Base-by-base conservation (phyloP, 139 green algal species). In the Zygnema cylindricum region DNA sequence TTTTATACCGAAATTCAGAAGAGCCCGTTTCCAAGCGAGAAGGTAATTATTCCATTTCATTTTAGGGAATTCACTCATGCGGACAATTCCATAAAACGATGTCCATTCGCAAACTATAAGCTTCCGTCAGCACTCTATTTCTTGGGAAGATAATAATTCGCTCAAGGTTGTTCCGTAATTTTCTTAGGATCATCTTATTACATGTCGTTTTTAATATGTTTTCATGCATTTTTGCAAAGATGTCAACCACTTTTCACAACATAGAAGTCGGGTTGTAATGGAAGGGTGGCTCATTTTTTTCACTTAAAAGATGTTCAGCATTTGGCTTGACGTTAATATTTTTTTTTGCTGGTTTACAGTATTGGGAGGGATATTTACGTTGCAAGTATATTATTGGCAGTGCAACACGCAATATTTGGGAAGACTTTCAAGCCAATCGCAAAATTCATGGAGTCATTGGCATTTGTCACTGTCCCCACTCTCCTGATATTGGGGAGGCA, bases 401-500 rank as follows among this genome's bases (percentile, higher is more conserved):
- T 30, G 63, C 83, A 7, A 43, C 54, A 55, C 69, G 82, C 69
- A 90, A 75, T 33, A 55, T 49, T 35, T 91, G 87, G 87, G 55
- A 90, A 73, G 87, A 90, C 21, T 91, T 90, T 73, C 92, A 97
- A 84, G 85, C 79, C 21, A 90, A 95, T 43, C 93, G 96, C 16
- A 88, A 93, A 36, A 77, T 91, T 39, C 86, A 76, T 39, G 96
- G 92, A 0, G 93, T 97, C 32, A 94, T 98, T 55, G 96, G 96
- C 1, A 49, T 98, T 0, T 87, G 95, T 81, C 94, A 96, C 89
- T 95, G 95, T 81, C 94, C 95, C 57, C 35, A 76, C 21, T 69
- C 76, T 1, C 25, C 79, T 0, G 92, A 95, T 55, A 85, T 96
- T 21, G 79, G 39, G 0, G 85, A 88, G 16, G 90, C 90, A 1